Base-by-base conservation (phyloP, 805 yeast species). In the Lipomyces mesembrius region DNA sequence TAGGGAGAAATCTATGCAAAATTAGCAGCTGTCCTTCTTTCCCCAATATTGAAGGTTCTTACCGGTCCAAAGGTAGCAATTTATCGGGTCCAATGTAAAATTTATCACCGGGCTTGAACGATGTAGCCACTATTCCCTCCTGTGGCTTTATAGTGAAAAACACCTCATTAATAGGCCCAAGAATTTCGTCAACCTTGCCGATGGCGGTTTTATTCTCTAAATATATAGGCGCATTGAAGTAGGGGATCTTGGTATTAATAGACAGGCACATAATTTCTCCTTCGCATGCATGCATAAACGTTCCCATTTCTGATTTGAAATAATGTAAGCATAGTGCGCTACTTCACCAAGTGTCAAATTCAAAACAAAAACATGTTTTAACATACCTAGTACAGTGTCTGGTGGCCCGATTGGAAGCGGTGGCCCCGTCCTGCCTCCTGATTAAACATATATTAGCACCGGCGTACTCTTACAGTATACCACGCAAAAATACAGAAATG, bases 161-260 rank as follows among this genome's bases (percentile, higher is more conserved):
- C n/a, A 95, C 98, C 81, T 95, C 99, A 78, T 95, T 95, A 78
- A 95, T 82, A 59, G 99, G 98, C 61, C 99, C 99, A 73, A 95
- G 85, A 71, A 95, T 95, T 83, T 95, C 99, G 79, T 95, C 99
- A 66, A 95, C 97, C 80, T 95, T 95, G 75, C 99, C 99, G 59
- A 95, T 88, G 77, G 90, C 95, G 32, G 97, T 89, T 62, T 95
- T 95, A 84, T 95, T 94, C 79, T 95, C 98, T 74, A 95, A 85
- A 79, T 89, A 95, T 75, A 95, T 93, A 78, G 99, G 99, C 34
- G 99, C 99, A 81, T 95, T 95, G 86, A 95, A 95, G 80, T 94
- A 95, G 76, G 99, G 99, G 74, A 95, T 84, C 83, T 94, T 94
- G 65, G 92, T 87, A 79, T 95, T 95, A 75, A 91, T 90, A 59